Conservation (phyloP, 2,329 filamentous ascomycete species). For the Coniochaeta sp. region DNA sequence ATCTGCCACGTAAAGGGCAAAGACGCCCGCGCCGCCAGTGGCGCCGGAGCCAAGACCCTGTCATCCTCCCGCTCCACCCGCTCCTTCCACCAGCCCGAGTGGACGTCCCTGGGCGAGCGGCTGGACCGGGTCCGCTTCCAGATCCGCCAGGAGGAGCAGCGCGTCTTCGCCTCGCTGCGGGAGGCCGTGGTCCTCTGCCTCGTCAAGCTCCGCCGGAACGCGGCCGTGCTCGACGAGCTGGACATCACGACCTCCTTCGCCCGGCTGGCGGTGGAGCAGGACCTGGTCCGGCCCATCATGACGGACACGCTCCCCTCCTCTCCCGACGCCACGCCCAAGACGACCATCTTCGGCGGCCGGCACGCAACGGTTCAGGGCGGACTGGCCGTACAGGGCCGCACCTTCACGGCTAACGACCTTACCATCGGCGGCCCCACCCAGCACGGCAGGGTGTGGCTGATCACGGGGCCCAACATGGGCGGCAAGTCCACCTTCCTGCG, state of each 20-base stretch:
- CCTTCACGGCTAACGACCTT: conserved; percentile 62
- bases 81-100: conserved; percentile 76
- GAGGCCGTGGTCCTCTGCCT: conserved; percentile 72
- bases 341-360: conserved; percentile 76
- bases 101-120: conserved; percentile 71
- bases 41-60: conserved; percentile 43
- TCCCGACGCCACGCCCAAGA: conserved; percentile 39
- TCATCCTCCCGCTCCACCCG: conserved; percentile 77
- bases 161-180: conserved; percentile 69
- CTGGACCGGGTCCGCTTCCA: conserved; percentile 72
- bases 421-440: conserved; percentile 61
- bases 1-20: conserved; percentile 86
- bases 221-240: conserved; percentile 84
- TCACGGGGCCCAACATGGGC: conserved; percentile 94
- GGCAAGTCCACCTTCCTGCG: conserved; percentile 94
- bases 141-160: conserved; percentile 78
- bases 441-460: conserved; percentile 56
- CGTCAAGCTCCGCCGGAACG: conserved; percentile 80
- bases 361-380: conserved; percentile 90
- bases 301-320: conserved; percentile 42
- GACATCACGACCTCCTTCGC: conserved; percentile 88
- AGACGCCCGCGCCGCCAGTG: conserved; percentile 47
- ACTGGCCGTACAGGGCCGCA: conserved; percentile 36
- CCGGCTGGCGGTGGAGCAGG: conserved; percentile 65
- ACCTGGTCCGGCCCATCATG: conserved; percentile 66